These are phyloP conservation scores for Microcyclospora tardicrescens DNA, from an alignment of 2,329 filamentous ascomycete genomes.

Conservation along the genomic window DNA sequence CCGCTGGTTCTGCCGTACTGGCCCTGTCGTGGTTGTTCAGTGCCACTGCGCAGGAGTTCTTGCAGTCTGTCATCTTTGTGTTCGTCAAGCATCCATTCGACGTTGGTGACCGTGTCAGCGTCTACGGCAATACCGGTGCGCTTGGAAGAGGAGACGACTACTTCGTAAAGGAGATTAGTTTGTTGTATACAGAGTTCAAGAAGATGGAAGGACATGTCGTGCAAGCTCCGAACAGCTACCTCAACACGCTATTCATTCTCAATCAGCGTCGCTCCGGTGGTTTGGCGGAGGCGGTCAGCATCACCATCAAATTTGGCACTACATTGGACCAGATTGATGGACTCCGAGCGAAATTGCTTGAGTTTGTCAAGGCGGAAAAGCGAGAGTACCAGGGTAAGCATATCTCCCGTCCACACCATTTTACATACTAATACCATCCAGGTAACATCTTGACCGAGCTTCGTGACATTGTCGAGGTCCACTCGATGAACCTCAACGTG, in stretches of 20 bases:
- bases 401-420: too few relatives aligned
- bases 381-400: constrained; percentile 57
- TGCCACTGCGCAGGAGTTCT: constrained; percentile 83
- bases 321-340: constrained; percentile 69
- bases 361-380: constrained; percentile 74
- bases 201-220: constrained; percentile 97
- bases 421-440: too few relatives aligned
- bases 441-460: constrained; percentile 78
- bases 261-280: constrained; percentile 86
- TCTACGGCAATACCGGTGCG: constrained; percentile 83
- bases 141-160: constrained; percentile 75
- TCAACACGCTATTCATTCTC: constrained; percentile 80
- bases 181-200: constrained; percentile 94
- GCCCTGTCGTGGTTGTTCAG: constrained; percentile 88
- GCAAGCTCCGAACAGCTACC: constrained; percentile 84
- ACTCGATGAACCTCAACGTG: constrained; percentile 77
- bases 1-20: constrained; percentile 73
- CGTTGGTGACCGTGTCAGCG: constrained; percentile 80
- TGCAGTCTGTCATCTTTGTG: constrained; percentile 88
- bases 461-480: constrained; percentile 64
- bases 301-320: constrained; percentile 81
- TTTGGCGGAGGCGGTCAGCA: constrained; percentile 71
- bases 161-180: constrained; percentile 85
- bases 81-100: constrained; percentile 97
- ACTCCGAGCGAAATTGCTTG: constrained; percentile 65